phyloP scores from a whole-genome alignment of 306 rosid species.

The Lathyrus tuberosus region DNA sequence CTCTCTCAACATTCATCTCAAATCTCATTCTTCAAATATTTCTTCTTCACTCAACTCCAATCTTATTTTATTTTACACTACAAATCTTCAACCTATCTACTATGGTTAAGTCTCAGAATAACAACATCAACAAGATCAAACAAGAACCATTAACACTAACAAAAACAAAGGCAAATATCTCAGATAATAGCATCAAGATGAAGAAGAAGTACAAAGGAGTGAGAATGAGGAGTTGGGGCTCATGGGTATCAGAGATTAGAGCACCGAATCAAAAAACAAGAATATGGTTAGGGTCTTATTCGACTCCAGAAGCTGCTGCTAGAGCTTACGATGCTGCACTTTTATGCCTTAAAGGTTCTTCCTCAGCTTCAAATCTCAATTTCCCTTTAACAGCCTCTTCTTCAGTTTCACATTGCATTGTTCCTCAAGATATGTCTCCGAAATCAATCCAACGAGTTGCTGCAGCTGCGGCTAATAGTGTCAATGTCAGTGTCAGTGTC shows the following conservation, averaged over 20 bases:
- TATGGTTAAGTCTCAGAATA: conserved; percentile 80
- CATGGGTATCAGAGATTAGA: conserved; percentile 96
- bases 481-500: conserved; percentile 36
- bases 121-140: conserved; percentile 46
- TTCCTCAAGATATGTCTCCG: conserved; percentile 73
- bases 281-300: conserved; percentile 95
- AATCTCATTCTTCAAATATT: conserved; percentile 33
- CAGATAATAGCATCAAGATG: conserved; percentile 28
- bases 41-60: neutral
- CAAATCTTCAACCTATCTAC: conserved; percentile 16
- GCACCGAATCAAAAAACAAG: conserved; percentile 97
- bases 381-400: conserved; percentile 52
- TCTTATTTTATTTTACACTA: no score
- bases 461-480: conserved; percentile 78
- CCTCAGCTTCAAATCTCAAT: conserved; percentile 75
- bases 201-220: conserved; percentile 89
- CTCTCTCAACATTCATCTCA: conserved; percentile 42
- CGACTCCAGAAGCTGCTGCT: conserved; percentile 96
- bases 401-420: conserved; percentile 27
- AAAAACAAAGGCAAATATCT: neutral
- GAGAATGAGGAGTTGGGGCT: conserved; percentile 99
- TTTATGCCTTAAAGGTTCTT: conserved; percentile 87
- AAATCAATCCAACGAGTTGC: conserved; percentile 88
- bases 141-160: conserved; percentile 41
- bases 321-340: conserved; percentile 99